phyloP scores from a whole-genome alignment of 2,329 filamentous ascomycete genomes.

The Aspergillus flavus region DNA sequence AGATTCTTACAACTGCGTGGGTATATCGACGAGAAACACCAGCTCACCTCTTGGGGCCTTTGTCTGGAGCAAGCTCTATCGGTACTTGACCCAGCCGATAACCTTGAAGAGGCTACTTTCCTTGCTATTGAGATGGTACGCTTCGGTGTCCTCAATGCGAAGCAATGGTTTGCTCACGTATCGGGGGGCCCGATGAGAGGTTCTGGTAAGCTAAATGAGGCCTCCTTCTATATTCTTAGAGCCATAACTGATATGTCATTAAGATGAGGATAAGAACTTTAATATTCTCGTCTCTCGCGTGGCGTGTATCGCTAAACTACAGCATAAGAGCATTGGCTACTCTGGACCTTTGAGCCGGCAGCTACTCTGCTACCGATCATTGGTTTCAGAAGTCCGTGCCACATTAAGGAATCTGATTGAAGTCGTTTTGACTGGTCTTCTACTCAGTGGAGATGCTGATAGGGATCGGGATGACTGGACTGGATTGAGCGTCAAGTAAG shows the following conservation, averaged over 20 bases:
- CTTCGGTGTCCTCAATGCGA: constrained; percentile 74
- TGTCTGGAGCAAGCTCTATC: constrained; percentile 72
- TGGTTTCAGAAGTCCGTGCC: constrained; percentile 77
- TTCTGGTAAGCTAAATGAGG: constrained; percentile 40
- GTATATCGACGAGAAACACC: constrained; percentile 77
- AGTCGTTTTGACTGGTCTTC: constrained; percentile 75
- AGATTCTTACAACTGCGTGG: constrained; percentile 86
- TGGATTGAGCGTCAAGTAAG: constrained; percentile 73
- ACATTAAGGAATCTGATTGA: constrained; percentile 82
- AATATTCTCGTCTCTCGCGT: constrained; percentile 84
- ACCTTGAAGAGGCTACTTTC: constrained; percentile 76
- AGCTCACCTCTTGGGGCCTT: constrained; percentile 80
- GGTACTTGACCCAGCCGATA: constrained; percentile 57
- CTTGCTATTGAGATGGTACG: constrained; percentile 84
- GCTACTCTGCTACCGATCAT: constrained; percentile 80
- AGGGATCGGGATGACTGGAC: constrained; percentile 68
- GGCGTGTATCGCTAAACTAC: constrained; percentile 78
- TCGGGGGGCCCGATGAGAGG: constrained; percentile 63
- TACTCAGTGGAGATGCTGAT: constrained; percentile 77
- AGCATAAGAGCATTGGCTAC: constrained; percentile 84
- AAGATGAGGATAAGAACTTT: constrained; percentile 74
- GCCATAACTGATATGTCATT: constrained; percentile 18
- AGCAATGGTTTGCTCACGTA: constrained; percentile 62
- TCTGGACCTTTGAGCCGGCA: constrained; percentile 92
- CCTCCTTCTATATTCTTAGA: not conserved